phyloP scores from a whole-genome alignment of 371 early-diverging fungal genomes.

The Umbelopsis sp. region DNA sequence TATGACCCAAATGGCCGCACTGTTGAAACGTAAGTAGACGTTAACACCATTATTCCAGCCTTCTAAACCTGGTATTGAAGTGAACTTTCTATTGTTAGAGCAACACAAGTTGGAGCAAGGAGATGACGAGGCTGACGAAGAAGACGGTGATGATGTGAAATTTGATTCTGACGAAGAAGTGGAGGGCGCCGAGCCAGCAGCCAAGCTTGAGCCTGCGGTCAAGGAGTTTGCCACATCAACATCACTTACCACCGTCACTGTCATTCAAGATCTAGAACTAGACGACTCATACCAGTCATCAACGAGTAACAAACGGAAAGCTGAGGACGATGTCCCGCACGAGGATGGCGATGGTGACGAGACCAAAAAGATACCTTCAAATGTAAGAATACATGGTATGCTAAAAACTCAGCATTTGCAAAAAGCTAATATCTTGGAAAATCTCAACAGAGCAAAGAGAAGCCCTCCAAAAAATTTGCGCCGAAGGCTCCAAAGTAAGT shows the following conservation, averaged over 20 bases:
- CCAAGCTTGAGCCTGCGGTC: conserved; percentile 39
- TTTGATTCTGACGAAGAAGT: conserved; percentile 45
- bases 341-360: not conserved
- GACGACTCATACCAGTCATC: conserved; percentile 31
- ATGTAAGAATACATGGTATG: not conserved
- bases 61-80: not conserved
- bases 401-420: not conserved
- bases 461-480: not conserved
- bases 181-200: conserved; percentile 36
- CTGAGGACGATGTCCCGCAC: not conserved
- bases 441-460: not conserved
- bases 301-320: conserved; percentile 9
- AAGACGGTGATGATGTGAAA: conserved; percentile 28
- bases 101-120: conserved; percentile 14
- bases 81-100: conserved; percentile 7
- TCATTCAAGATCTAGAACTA: conserved; percentile 70
- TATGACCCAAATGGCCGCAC: conserved; percentile 49
- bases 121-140: conserved; percentile 26
- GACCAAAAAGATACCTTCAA: not conserved
- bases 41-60: not conserved
- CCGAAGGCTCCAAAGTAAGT: not conserved
- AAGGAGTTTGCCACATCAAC: conserved; percentile 60
- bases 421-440: not conserved
- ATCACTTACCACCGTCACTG: conserved; percentile 73
- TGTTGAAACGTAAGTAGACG: conserved; percentile 33